Conservation (phyloP, 768 basidiomycete genomes). For the Coprinopsis marcescibilis region DNA sequence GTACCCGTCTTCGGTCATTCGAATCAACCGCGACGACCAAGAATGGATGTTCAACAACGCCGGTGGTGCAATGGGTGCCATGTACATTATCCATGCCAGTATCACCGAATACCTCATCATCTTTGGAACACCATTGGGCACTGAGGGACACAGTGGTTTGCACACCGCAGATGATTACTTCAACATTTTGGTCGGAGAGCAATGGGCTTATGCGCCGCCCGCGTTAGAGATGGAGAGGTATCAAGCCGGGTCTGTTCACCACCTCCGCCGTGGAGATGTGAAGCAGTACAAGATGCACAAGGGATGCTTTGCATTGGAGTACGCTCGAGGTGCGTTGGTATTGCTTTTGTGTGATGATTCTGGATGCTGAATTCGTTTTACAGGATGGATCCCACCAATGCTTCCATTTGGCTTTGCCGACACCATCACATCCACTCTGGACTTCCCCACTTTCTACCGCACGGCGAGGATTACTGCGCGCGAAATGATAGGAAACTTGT, state of each 20-base stretch:
- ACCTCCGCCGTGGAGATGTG: conserved; percentile 72
- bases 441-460: conserved; percentile 74
- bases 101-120: conserved; percentile 97
- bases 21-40: conserved; percentile 50
- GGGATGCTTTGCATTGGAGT: conserved; percentile 94
- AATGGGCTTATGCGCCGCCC: conserved; percentile 89
- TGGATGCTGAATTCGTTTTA: neutral
- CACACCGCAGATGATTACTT: conserved; percentile 99
- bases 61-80: conserved; percentile 95
- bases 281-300: conserved; percentile 99
- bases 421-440: conserved; percentile 80
- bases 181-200: conserved; percentile 89
- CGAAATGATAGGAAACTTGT: conserved; percentile 78
- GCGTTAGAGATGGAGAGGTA: conserved; percentile 84
- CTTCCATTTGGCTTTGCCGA: conserved; percentile 92
- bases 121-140: conserved; percentile 94
- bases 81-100: conserved; percentile 96
- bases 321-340: conserved; percentile 77
- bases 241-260: conserved; percentile 76
- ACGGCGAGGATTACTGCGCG: conserved; percentile 75
- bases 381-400: conserved; percentile 98
- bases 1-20: conserved; percentile 55
- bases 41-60: conserved; percentile 99
- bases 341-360: neutral
- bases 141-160: conserved; percentile 91